A percentile compares a stretch with the other conserved stretches of the same genome.
Evolutionary conservation across 2,329 filamentous ascomycete species (phyloP).

Genomic region (Tolypocladium inflatum): DNA sequence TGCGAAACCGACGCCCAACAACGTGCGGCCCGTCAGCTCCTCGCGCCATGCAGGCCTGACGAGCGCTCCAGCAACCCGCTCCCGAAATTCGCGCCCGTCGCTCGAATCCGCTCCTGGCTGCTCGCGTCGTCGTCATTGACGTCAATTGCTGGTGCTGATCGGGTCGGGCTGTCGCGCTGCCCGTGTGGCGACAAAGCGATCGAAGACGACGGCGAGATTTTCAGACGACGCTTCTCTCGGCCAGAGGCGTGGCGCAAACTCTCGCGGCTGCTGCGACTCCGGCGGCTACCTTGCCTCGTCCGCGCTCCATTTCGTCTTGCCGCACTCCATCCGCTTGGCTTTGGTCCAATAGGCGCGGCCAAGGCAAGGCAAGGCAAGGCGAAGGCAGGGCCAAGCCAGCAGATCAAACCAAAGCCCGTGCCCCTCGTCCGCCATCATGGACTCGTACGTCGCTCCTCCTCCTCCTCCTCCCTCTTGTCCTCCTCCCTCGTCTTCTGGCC

Average conservation of each 20-base stretch:
- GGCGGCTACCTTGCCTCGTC: not conserved
- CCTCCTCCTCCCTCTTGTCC: not conserved
- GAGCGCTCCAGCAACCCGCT: not conserved
- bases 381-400: not conserved
- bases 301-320: not conserved
- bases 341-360: not conserved
- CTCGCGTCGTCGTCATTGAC: not conserved
- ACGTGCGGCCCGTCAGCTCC: not conserved
- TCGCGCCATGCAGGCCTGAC: not conserved
- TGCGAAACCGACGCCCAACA: not conserved
- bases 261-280: not conserved
- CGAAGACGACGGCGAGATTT: not conserved
- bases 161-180: not conserved
- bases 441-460: constrained; percentile 17
- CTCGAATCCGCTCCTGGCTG: not conserved
- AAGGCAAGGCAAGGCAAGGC: not conserved
- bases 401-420: not conserved
- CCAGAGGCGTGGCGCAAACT: too few relatives aligned
- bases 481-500: not conserved
- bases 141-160: not conserved
- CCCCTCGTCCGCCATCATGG: constrained; percentile 10
- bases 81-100: not conserved
- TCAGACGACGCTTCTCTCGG: too few relatives aligned
- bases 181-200: not conserved
- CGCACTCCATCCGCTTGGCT: not conserved